Base-by-base conservation (phyloP, 768 basidiomycete genomes). In the Pisolithus microcarpus region DNA sequence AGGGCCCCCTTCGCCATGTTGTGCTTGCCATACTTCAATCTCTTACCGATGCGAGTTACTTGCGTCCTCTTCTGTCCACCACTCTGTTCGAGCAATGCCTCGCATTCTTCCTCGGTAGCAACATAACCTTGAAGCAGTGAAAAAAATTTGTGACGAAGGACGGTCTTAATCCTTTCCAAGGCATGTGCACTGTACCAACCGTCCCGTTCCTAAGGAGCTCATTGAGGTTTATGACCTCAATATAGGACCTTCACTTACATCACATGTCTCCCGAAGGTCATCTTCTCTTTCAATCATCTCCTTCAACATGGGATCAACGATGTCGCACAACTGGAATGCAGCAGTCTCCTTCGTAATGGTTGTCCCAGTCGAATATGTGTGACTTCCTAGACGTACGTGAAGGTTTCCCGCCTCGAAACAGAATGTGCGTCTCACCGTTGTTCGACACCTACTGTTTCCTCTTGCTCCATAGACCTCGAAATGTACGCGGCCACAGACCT, bases 271-370 rank as follows among this genome's bases (percentile, higher is more conserved):
- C 31, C 83, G 79, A 16, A 87, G 69, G 42, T 81, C 84, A 15
- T 80, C 76, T 5, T 80, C 74, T 52, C 86, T 81, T 53, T 86
- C 77, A 47, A 98, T 89, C 79, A 94, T 85, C 36, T 75, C 74
- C 57, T 80, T 80, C 44, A 96, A 68, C 78, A 93, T 85, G 6
- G 84, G 82, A 63, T 99, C 96, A 7, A 75, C 69, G 56, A 99
- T 87, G 65, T 99, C 96, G 65, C 89, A 89, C 6, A 99, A 74
- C 66, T 98, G 96, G 70, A 91, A 99, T 16, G 91, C 89, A 1
- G 91, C 92, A 0, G 90, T 87, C 65, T 95, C 88, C 58, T 86
- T 84, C 42, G 85, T 81, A 43, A 91, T 67, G 7, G 79, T 79
- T 52, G 80, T 64, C 0, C 95, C 96, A n/a, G 64, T 99, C 91